Conservation (phyloP, 139 green algal genomes). For the Chlamydomonas sp. region DNA sequence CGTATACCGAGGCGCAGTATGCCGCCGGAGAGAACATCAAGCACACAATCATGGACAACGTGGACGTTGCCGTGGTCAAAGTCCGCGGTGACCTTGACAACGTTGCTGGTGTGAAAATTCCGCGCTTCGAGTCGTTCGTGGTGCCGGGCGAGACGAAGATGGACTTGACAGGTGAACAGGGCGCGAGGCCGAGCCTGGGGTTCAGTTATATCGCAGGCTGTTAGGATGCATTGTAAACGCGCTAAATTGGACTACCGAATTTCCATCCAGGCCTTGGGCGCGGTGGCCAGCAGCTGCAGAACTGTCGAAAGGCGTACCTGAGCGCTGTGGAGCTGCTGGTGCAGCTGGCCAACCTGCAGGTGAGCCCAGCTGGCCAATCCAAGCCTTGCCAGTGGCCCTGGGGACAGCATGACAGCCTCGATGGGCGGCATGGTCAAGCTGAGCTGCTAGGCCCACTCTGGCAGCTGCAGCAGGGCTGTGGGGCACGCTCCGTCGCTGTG, state of each 20-base stretch:
- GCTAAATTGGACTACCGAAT: background rate
- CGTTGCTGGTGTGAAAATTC: constrained; percentile 97
- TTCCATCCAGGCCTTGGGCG: constrained; percentile 79
- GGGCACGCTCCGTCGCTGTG: no score
- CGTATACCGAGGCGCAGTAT: constrained; percentile 96
- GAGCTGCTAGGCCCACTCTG: no score
- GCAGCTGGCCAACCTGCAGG: constrained; percentile 92
- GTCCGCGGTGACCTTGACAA: constrained; percentile 84
- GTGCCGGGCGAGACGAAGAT: constrained; percentile 85
- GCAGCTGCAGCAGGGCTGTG: no score
- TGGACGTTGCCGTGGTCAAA: constrained; percentile 57
- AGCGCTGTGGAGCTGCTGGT: constrained; percentile 91
- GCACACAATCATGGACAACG: constrained; percentile 94
- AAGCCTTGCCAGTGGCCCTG: no score
- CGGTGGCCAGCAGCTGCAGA: constrained; percentile 95
- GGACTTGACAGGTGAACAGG: constrained; percentile 69
- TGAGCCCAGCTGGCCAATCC: constrained; percentile 42
- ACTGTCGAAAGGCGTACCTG: constrained; percentile 84
- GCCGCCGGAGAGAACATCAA: constrained; percentile 92
- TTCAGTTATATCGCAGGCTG: background rate
- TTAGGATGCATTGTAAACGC: background rate
- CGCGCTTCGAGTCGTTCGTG: constrained; percentile 85
- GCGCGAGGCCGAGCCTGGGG: no score
- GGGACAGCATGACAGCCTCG: no score
- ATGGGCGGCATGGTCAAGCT: no score